Conservation (phyloP, 2,329 filamentous ascomycete species). For the Trichoderma afroharzianum region DNA sequence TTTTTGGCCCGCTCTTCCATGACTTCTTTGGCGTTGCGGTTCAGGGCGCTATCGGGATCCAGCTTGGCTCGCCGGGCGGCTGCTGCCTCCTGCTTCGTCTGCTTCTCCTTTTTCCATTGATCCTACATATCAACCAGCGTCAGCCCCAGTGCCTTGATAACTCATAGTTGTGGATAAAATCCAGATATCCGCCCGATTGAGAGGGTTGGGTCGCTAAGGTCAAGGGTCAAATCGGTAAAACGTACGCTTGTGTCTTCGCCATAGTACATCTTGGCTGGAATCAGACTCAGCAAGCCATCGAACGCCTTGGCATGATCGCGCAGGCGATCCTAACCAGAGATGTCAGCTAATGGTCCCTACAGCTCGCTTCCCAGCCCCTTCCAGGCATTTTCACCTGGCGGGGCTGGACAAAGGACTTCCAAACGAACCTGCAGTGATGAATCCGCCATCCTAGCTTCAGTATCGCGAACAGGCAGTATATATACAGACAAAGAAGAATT, state of each 20-base stretch:
- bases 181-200: background rate
- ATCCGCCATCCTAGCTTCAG: constrained; percentile 37
- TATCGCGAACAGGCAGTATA: background rate
- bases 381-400: background rate
- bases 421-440: constrained; percentile 46
- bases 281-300: constrained; percentile 80
- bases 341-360: constrained; percentile 17
- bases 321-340: constrained; percentile 47
- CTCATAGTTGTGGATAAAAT: background rate
- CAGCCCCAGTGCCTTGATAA: background rate
- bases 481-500: background rate
- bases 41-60: constrained; percentile 78
- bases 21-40: constrained; percentile 83
- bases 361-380: background rate
- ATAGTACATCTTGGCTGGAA: constrained; percentile 88
- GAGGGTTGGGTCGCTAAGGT: background rate
- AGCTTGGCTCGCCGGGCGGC: constrained; percentile 84
- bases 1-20: constrained; percentile 76
- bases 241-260: constrained; percentile 79
- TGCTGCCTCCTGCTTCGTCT: constrained; percentile 83
- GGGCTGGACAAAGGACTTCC: constrained; percentile 29
- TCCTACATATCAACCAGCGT: constrained; percentile 51
- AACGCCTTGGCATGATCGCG: constrained; percentile 68
- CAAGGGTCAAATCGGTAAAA: constrained; percentile 33
- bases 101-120: constrained; percentile 92